phyloP scores from a whole-genome alignment of 306 rosid species.

The peach (Prunus persica) region DNA sequence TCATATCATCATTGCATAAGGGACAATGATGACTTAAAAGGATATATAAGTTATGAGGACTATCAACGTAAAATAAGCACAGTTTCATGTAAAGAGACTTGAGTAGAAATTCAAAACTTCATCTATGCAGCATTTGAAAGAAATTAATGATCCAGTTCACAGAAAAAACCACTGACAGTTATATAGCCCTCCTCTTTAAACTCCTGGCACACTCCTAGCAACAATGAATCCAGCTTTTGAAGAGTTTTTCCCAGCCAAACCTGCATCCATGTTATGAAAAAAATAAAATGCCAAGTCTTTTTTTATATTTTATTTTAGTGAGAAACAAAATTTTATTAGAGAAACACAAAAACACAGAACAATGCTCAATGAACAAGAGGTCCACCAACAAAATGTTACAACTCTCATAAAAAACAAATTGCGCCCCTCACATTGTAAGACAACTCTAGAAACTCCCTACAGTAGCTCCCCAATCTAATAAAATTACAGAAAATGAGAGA shows the following conservation, averaged over 20 bases:
- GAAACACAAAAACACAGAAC: neutral
- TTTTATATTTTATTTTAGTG: neutral
- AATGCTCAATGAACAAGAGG: neutral
- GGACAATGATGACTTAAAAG: neutral
- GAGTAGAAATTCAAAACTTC: slow-evolving; percentile 12
- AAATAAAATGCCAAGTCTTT: neutral
- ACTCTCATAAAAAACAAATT: neutral
- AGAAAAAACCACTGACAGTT: slow-evolving; percentile 56
- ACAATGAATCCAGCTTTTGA: slow-evolving; percentile 87
- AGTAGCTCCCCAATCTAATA: neutral
- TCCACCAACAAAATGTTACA: neutral
- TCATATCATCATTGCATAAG: neutral
- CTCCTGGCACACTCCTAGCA: slow-evolving; percentile 94
- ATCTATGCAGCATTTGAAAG: slow-evolving; percentile 13
- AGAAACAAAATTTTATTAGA: neutral
- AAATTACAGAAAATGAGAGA: neutral
- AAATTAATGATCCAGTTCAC: slow-evolving; percentile 18
- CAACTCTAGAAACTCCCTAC: neutral
- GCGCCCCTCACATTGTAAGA: neutral
- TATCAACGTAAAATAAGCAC: neutral
- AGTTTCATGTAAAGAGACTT: neutral
- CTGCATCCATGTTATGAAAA: slow-evolving; percentile 34
- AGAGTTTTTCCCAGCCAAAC: slow-evolving; percentile 94
- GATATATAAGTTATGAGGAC: neutral
- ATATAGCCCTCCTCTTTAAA: slow-evolving; percentile 80